Evolutionary conservation across 345 rosid genomes (phyloP), one percentile per base, ranked within the genome.

Genomic region (Syzygium jambos): DNA sequence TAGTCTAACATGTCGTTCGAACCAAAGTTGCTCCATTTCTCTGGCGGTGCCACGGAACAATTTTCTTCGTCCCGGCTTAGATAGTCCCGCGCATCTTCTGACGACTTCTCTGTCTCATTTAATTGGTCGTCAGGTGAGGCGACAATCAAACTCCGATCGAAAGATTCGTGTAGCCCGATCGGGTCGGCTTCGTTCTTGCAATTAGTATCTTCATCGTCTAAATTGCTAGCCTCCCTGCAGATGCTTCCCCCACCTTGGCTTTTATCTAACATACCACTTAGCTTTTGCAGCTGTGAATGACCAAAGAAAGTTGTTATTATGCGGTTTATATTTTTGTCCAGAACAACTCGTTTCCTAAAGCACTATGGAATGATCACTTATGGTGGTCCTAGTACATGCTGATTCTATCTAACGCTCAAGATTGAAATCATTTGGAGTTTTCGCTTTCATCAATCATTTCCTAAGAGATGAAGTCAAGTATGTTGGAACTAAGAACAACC

Each of bases 241-340:
- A 89, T 80, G 57, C 89, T 90, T 41, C 86, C 78, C 57, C 80
- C 86, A 84, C 88, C 89, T 22, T 89, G 59, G 85, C 30, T 90
- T 73, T 89, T 91, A 23, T 23, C 90, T 41, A 92, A 49, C 86
- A 88, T 86, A 87, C 91, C 93, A 51, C 88, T 93, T 61, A 94
- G 86, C 89, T 87, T 92, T 90, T 94, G 91, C 90, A 96, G 78
- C 98, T 96, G 93, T 86, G 85, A 51, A 88, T n/a, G 29, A 25
- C 43, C 21, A 84, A 41, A 29, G 52, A 61, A 86, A 84, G 29
- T 29, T 49, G 16, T 2, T 46, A 25, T 11, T 27, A 63, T 11
- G 29, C 6, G 43, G 82, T 73, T 38, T 38, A 11, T 38, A 21
- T 41, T 43, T 73, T 19, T 73, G 11, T 38, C 49, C 49, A 73